Conservation (phyloP, 345 rosid species). For the Populus tremula region DNA sequence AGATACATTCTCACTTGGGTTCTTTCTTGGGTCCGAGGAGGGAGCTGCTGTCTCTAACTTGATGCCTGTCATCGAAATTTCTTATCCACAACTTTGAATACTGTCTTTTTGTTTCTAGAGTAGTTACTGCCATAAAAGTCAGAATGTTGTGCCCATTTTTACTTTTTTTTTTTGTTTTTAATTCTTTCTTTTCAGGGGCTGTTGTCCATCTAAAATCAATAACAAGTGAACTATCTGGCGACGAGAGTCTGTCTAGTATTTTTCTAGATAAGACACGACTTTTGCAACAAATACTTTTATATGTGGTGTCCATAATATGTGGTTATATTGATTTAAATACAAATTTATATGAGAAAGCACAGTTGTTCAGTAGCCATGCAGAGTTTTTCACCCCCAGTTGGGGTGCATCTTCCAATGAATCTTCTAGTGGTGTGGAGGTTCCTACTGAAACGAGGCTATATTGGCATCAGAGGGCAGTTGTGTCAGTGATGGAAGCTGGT, state of each 20-base stretch:
- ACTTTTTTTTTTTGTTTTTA: conserved; percentile 1
- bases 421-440: conserved; percentile 32
- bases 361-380: conserved; percentile 23
- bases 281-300: conserved; percentile 48
- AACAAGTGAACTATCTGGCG: conserved; percentile 44
- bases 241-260: conserved; percentile 43
- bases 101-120: background rate
- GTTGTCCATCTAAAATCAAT: conserved; percentile 66
- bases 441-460: conserved; percentile 37
- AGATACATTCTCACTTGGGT: background rate
- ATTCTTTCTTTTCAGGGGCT: conserved; percentile 45
- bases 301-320: conserved; percentile 54
- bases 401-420: conserved; percentile 22
- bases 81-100: background rate
- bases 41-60: background rate
- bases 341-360: conserved; percentile 35
- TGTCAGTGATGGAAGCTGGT: conserved; percentile 80
- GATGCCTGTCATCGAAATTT: background rate
- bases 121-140: background rate
- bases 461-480: conserved; percentile 67
- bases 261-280: conserved; percentile 40
- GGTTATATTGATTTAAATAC: conserved; percentile 47
- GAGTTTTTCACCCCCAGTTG: conserved; percentile 26
- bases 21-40: background rate
- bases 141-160: conserved; percentile 3